Base-by-base conservation (phyloP, 2,329 filamentous ascomycete species). In the Pseudopithomyces maydicus region DNA sequence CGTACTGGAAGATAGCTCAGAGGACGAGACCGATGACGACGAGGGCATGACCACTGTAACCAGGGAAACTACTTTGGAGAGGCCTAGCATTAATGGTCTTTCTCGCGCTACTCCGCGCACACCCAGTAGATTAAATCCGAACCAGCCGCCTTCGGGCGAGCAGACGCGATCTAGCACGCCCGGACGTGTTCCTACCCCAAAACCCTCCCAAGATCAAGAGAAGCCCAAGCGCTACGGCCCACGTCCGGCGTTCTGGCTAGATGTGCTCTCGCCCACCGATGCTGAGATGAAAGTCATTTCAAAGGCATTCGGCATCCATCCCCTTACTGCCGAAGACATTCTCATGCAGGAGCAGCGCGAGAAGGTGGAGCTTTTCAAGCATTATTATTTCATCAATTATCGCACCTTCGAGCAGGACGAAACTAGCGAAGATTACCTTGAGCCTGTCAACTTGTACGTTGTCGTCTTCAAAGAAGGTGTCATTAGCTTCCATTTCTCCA, bases 351-450 rank as follows among this genome's bases (percentile, higher is more conserved):
- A 99, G 79, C 91, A 93, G 39, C 93, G 95, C 20, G 95, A 99
- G 73, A 99, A 99, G 78, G 95, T 99, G 0, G 95, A 99, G 75
- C 83, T 99, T 1, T 99, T 99, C 81, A 89, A 91, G 33, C 90
- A 96, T 74, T 99, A 99, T 79, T 99, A 99, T 77, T 97, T 99
- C 70, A 91, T 99, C 78, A 98, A 97, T 75, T 99, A 99, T 76
- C 90, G 95, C 15, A 96, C 92, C 0, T 99, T 99, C 71, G 95
- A 99, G 73, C 95, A 98, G 74, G 95, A 99, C 71, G 87, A 88
- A 58, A 89, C 89, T 66, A 96, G 88, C 72, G 91, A 95, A 55
- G 88, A 96, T 71, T 97, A 96, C 73, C 84, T 99, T 44, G 92
- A 98, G 67, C 94, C 95, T 0, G 90, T 99, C 70, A 97, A 98